These are phyloP conservation scores for Arthrobotrys megalospora DNA, from an alignment of 2,329 filamentous ascomycete genomes.

Conservation along the genomic window DNA sequence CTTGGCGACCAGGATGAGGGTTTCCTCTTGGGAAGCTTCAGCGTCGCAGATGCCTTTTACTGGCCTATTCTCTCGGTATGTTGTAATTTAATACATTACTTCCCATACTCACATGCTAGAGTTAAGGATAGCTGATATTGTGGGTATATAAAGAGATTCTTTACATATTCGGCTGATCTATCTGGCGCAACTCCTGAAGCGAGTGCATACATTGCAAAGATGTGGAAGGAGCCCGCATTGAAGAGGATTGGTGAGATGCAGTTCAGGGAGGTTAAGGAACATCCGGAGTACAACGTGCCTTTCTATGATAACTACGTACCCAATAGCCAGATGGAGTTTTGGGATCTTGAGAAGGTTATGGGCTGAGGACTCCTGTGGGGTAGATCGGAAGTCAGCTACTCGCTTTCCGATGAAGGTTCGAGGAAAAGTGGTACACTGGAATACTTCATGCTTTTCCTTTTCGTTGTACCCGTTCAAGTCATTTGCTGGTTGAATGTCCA, in stretches of 20 bases:
- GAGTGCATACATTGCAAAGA: conserved; percentile 45
- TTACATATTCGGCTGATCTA: conserved; percentile 48
- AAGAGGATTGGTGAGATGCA: conserved; percentile 54
- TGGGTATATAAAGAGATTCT: conserved; percentile 27
- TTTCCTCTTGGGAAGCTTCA: conserved; percentile 45
- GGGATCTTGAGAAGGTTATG: conserved; percentile 47
- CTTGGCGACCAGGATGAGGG: conserved; percentile 40
- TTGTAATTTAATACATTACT: not conserved
- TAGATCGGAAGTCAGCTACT: too few relatives aligned
- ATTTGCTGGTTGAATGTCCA: too few relatives aligned
- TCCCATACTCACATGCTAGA: too few relatives aligned
- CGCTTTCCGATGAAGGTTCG: too few relatives aligned
- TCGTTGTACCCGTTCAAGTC: too few relatives aligned
- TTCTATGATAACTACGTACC: conserved; percentile 54
- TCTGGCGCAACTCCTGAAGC: conserved; percentile 30
- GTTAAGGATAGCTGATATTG: not conserved
- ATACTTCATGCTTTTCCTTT: too few relatives aligned
- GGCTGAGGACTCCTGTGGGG: not conserved
- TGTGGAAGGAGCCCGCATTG: conserved; percentile 51
- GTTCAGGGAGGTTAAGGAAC: conserved; percentile 31
- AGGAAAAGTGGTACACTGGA: too few relatives aligned
- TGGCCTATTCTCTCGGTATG: conserved; percentile 55
- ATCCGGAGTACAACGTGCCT: conserved; percentile 50
- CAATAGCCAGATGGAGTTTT: conserved; percentile 49
- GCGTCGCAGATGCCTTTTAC: conserved; percentile 55